Base-by-base conservation (phyloP, 345 rosid genomes). In the Populus alba region DNA sequence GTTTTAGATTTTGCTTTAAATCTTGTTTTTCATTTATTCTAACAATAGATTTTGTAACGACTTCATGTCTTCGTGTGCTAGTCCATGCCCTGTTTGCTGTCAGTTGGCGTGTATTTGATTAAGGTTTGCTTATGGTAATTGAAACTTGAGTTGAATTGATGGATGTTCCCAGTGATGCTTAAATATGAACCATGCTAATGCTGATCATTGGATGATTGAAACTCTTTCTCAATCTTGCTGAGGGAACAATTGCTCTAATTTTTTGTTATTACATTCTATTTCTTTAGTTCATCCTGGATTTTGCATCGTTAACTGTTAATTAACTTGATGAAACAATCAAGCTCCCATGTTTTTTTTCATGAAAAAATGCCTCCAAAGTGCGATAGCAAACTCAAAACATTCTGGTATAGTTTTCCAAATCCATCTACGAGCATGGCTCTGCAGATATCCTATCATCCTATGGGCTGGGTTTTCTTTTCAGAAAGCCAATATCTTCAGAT, bases 121-220 rank as follows among this genome's bases (percentile, higher is more conserved):
- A 47, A 12, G 20, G 20, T 47, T 47, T 47, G 17, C 18, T 47
- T 47, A 47, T 47, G 18, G 53, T 47, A 15, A 3, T 47, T 15
- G 53, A 47, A 4, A 12, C 18, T 15, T 4, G 0, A 4, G 18
- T 47, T 47, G 53, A 47, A 47, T 4, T 1, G 5, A 49, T 51
- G 23, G 22, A n/a, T n/a, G 35, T 84, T 89, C 87, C 88, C 91
- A 0, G 67, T 88, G 91, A 88, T 87, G 88, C 66, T 74, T 71
- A 11, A 39, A 2, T 13, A 18, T 68, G 35, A 81, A 85, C 89
- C 91, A 88, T 88, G 91, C 90, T 87, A 89, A 89, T 87, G 76
- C 90, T 89, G 92, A 89, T 78, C 8, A 27, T 76, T 69, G 43
- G 29, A 7, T 85, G 89, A 86, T 39, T 68, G 82, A 82, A 66